Evolutionary conservation across 768 basidiomycete species (phyloP), one percentile per base, ranked within the genome.

Genomic region (Leccinum olivaceopallidum): DNA sequence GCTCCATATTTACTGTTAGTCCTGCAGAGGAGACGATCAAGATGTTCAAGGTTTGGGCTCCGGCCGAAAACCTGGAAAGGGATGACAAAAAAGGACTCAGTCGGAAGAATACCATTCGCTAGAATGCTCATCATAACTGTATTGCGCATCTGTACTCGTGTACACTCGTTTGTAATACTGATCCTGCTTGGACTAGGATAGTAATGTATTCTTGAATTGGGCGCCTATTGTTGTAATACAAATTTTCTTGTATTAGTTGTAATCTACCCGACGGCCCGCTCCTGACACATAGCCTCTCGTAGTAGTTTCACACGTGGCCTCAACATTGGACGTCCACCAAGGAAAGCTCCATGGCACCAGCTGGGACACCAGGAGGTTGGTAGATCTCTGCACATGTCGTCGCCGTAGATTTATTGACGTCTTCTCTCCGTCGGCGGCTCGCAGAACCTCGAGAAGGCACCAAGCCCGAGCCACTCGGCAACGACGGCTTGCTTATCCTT

Each of bases 31-130:
- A 88, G 70, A 82, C 84, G 52, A 86, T 89, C 74, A 88, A 87
- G 75, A 85, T 87, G 81, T 89, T 86, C 82, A 83, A 85, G 62
- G 85, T 88, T 34, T 89, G 87, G 87, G 71, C 73, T 54, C 47
- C 63, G 2, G 65, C 73, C 0, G 66, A 51, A 49, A 62, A n/a
- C 18, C 63, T 65, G 51, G 28, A 47, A 36, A 75, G 59, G 34
- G 55, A 62, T 7, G 65, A 63, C 2, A 63, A 62, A 51, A 56
- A 62, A 54, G 72, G 70, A 57, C 57, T 75, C 20, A 48, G 39
- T 56, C 58, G 62, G 28, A 74, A 60, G 53, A 71, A 61, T 42
- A 52, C 62, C 32, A 73, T 73, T 61, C 74, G 73, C 53, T 73
- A 64, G 61, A 49, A 24, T 49, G 54, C 39, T 53, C 44, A 50